Conservation (phyloP, 768 basidiomycete genomes). For the Pleurotus cornucopiae region DNA sequence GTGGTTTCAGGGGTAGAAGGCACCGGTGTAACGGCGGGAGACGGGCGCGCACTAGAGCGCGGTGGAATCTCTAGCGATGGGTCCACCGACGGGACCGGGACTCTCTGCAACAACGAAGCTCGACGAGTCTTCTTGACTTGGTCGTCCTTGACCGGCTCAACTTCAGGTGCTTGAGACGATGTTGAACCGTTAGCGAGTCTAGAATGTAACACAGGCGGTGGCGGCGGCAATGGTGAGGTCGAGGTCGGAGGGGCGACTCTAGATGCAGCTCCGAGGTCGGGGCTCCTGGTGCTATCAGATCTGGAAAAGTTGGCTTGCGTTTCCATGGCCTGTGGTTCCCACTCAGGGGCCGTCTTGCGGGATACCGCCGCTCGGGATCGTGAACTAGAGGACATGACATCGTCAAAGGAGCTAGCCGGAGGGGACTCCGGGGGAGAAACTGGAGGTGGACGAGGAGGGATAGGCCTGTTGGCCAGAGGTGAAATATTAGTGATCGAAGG, state of each 20-base stretch:
- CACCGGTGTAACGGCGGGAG: background rate
- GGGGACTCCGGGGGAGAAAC: slow-evolving; percentile 46
- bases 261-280: background rate
- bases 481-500: slow-evolving; percentile 19
- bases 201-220: background rate
- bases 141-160: background rate
- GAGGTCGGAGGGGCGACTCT: background rate
- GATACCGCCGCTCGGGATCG: slow-evolving; percentile 22
- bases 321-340: slow-evolving; percentile 16
- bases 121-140: background rate
- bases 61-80: background rate
- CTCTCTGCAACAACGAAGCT: slow-evolving; percentile 1
- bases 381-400: slow-evolving; percentile 20
- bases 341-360: slow-evolving; percentile 24
- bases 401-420: slow-evolving; percentile 34
- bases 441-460: slow-evolving; percentile 49
- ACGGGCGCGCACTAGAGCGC: background rate
- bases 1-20: slow-evolving; percentile 1
- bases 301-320: slow-evolving; percentile 2
- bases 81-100: slow-evolving; percentile 4
- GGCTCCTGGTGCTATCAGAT: background rate
- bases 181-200: background rate
- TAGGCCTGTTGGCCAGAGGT: slow-evolving; percentile 52
- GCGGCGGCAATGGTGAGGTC: background rate
- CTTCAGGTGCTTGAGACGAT: background rate